Base-by-base conservation (phyloP, 2,329 filamentous ascomycete genomes). In the Cryoendolithus antarcticus region DNA sequence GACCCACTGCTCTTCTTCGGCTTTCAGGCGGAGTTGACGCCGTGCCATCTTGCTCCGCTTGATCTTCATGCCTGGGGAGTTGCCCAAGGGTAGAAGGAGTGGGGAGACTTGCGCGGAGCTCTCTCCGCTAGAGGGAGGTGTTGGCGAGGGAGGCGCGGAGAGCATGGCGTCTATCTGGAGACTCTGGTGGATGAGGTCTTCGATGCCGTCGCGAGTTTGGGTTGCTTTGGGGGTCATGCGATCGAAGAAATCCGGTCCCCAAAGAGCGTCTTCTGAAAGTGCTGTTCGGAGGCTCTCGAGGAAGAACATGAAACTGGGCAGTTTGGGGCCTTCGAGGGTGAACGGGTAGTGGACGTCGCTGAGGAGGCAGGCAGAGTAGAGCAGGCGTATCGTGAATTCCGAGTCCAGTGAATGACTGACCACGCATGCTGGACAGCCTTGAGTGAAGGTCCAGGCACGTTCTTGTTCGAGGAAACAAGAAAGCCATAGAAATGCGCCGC, bases 381-480 rank as follows among this genome's bases (percentile, higher is more conserved):
- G 62, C 15, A 69, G 50, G 35, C 66, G 59, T 39, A 70, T 61
- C 24, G 65, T 62, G 34, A 62, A 65, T 47, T 69, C 66, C 4
- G 65, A 67, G 47, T 63, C 62, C 19, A 70, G 50, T 0, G 62
- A 62, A 27, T 62, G 57, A 3, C 59, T 54, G 4, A 64, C 62
- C 4, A 66, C 54, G 52, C 67, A 70, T 4, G 63, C 66, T 27
- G 73, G 72, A 53, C 74, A 77, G 19, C 72, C 71, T 19, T 64
- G 57, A 2, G 70, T 73, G 41, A 66, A 59, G 48, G 70, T 74
- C 71, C 72, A 77, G 44, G 75, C 69, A 15, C 51, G 51, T 43
- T 69, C 66, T 46, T 73, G 71, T 37, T 74, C 71, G 13, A 77
- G 54, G 42, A 76, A 74, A 55, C 71, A 75, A 44, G 75, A 69